Base-by-base conservation (phyloP, 2,329 filamentous ascomycete genomes). In the Cadophora sp. region DNA sequence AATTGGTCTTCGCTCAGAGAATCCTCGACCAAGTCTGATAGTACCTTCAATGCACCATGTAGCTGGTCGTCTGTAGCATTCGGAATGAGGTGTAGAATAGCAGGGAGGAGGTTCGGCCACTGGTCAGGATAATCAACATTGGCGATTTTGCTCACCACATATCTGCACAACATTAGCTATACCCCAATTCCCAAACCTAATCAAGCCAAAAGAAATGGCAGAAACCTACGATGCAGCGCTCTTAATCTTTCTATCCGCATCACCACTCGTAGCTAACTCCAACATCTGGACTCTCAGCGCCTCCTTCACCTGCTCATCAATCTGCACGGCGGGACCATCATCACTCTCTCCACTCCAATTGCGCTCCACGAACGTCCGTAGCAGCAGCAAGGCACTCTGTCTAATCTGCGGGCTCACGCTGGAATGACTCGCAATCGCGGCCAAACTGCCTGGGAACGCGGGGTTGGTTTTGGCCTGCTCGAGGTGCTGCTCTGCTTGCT, bases 1-100 rank as follows among this genome's bases (percentile, higher is more conserved):
- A 99, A 99, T 75, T 97, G 94, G 70, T 94, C 92, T 78, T 98
- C 95, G 77, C 91, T 97, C 79, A 99, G 87, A 73, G 93, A 94
- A 77, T 97, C 95, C 71, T 98, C 94, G 29, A 99, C 92, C 56
- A 99, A 85, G 79, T 98, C 95, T 73, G 88, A 86, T 55, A 99
- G 87, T 27, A 98, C 94, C 78, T 92, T 92, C 69, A 99, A 84
- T 9, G 95, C 92, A 63, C 96, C 96, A 79, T 97, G 94, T 61
- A 97, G 83, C 78, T 97, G 94, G 58, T 85, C 83, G 75, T 97
- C 93, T 71, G 85, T 89, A 69, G 92, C 93, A 64, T 84, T 87
- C 64, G 91, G 88, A 76, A 98, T 92, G 62, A 94, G 85, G 53
- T 87, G 87, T 69, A 99, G 87, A 51, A 98, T 85, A 40, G 89